A percentile compares a stretch with the other conserved stretches of the same genome.
Evolutionary conservation across 495 filamentous ascomycete species (phyloP).

Genomic region (Tirmania nivea): DNA sequence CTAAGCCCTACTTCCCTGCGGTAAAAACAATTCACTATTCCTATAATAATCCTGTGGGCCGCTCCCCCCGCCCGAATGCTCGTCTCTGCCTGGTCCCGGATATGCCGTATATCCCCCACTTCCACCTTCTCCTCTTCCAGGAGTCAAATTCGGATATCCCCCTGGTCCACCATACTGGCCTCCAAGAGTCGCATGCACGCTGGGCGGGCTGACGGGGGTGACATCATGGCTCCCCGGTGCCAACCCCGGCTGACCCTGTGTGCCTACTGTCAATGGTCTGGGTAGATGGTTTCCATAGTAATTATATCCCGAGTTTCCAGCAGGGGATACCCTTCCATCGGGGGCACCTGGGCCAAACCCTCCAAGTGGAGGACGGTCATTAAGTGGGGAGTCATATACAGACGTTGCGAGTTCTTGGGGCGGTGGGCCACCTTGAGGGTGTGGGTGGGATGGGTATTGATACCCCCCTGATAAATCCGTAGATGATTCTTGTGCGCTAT

Average conservation of each 20-base stretch:
- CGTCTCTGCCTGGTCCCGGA: conserved; percentile 2
- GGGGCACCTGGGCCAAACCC: background rate
- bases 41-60: conserved; percentile 17
- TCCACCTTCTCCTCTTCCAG: conserved; percentile 2
- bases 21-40: conserved; percentile 15
- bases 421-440: conserved; percentile 26
- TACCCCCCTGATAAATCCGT: background rate
- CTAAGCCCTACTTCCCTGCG: conserved; percentile 12
- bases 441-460: conserved; percentile 20
- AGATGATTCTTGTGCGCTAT: background rate
- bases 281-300: background rate
- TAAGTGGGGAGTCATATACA: conserved; percentile 49
- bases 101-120: conserved; percentile 5
- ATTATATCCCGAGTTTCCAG: background rate
- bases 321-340: background rate
- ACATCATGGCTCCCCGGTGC: background rate
- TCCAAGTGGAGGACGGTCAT: background rate
- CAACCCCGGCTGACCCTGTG: background rate
- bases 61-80: background rate
- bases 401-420: conserved; percentile 67
- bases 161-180: background rate
- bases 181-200: no score
- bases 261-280: background rate
- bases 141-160: background rate
- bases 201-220: background rate